A percentile compares a stretch with the other conserved stretches of the same genome.
These are phyloP conservation scores for Abelmoschus esculentus DNA, from an alignment of 345 rosid genomes.

Conservation along the genomic window DNA sequence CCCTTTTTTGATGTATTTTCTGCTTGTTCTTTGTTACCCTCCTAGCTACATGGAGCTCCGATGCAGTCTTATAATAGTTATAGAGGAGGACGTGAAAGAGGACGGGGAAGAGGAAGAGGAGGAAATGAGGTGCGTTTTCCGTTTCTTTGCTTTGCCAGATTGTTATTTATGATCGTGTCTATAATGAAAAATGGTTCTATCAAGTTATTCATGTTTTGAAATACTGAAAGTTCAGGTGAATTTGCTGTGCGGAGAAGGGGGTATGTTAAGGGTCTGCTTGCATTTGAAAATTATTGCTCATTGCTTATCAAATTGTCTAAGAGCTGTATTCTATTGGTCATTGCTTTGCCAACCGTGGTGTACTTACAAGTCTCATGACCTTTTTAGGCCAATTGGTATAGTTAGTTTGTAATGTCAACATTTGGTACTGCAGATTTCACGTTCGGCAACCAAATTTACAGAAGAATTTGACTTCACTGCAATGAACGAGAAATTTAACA, in stretches of 20 bases:
- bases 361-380: background rate
- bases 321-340: background rate
- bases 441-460: conserved; percentile 29
- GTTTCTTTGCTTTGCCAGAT: background rate
- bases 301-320: conserved; percentile 4
- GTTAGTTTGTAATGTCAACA: background rate
- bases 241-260: too few relatives aligned
- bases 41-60: conserved; percentile 17
- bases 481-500: conserved; percentile 54
- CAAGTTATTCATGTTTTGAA: too few relatives aligned
- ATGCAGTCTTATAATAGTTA: conserved; percentile 8
- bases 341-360: background rate
- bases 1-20: conserved; percentile 2
- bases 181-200: background rate
- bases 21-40: background rate
- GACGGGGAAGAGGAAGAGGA: conserved; percentile 13
- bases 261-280: too few relatives aligned
- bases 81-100: conserved; percentile 26
- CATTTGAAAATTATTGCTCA: background rate
- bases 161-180: background rate
- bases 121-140: conserved; percentile 16
- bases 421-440: conserved; percentile 30
- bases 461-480: conserved; percentile 54
- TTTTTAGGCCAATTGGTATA: background rate
- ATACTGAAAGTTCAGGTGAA: too few relatives aligned